Base-by-base conservation (phyloP, 2,329 filamentous ascomycete genomes). In the Sclerotinia trifoliorum region DNA sequence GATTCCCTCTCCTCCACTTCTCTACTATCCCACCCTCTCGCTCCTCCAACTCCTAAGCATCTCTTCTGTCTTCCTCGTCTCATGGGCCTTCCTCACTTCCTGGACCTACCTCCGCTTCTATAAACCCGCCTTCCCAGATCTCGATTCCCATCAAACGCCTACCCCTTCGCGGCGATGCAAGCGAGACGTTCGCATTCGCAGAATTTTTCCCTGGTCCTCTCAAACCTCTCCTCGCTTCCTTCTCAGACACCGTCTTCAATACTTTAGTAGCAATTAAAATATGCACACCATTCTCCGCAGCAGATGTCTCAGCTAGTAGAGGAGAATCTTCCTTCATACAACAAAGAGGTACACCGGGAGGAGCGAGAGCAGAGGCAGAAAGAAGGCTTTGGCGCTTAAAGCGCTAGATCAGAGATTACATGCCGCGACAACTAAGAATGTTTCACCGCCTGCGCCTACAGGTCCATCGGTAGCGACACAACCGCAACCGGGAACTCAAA, bases 21-120 rank as follows among this genome's bases (percentile, higher is more conserved):
- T 82, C 88, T 85, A 71, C 92, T 68, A 85, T 96, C 70, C 89
- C 73, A 84, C 90, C 46, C 82, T 91, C 65, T 88, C 88, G 42
- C 86, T 88, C 46, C 78, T 89, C 1, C 73, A 89, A 11, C 78
- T 91, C 51, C 86, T 89, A 69, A 90, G 72, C 60, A 66, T 87
- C 76, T 92, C 93, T 26, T 90, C 93, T 57, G 84, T 94, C 72
- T 87, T 96, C 77, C 86, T 97, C 70, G 88, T 92, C 65, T 83
- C 91, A 78, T 90, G 90, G 74, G 94, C 93, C 69, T 91, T 99
- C 79, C 79, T 97, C 70, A 90, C 89, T 15, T 93, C 92, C 78
- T 99, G 94, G 94, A 92, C 91, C 55, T 98, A 98, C 79, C 88
- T 99, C 24, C 92, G 95, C 73, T 99, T 98, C 83, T 97, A 92